Base-by-base conservation (phyloP, 1,139 yeast genomes). In the Hyphopichia khmerensis region DNA sequence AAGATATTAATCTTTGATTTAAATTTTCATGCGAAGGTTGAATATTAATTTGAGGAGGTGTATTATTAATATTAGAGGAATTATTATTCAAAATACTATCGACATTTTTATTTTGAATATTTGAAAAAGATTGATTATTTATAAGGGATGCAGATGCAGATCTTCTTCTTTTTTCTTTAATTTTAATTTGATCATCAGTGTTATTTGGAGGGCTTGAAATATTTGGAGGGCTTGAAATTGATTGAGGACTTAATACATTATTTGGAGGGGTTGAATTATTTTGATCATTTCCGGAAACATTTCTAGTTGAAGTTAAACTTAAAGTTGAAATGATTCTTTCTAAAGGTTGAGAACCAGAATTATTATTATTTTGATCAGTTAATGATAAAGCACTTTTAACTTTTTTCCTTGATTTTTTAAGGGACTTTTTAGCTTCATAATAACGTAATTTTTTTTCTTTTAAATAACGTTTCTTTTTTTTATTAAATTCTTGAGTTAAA, bases 401-500 rank as follows among this genome's bases (percentile, higher is more conserved):
- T 40, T 82, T 77, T 40, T 64, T 60, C 44, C 78, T 65, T 24
- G 84, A 79, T 51, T 79, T 69, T 26, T 69, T 67, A 14, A 79
- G 52, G 17, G 72, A 68, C 43, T 64, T 68, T 45, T 63, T 66
- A 10, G 75, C 73, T 45, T 68, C 72, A 40, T 56, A 53, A 43
- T 66, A 65, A 45, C 78, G 68, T 46, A 64, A 62, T 51, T 74
- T 70, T 53, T 67, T 71, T 33, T 67, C 67, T 21, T 56, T 58
- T 40, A 63, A 49, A 41, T 69, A 64, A 33, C 57, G 57, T 41
- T 56, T 56, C 49, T 66, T 69, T 57, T 71, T 72, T 43, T 63
- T 64, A 16, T 60, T 49, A 40, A 65, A 67, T 49, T 86, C 95
- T 40, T 77, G 73, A 33, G 88, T 91, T 16, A 88, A 65, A 13